These are phyloP conservation scores for Dalechampia spathulata DNA, from an alignment of 441 rosid genomes.

Conservation along the genomic window DNA sequence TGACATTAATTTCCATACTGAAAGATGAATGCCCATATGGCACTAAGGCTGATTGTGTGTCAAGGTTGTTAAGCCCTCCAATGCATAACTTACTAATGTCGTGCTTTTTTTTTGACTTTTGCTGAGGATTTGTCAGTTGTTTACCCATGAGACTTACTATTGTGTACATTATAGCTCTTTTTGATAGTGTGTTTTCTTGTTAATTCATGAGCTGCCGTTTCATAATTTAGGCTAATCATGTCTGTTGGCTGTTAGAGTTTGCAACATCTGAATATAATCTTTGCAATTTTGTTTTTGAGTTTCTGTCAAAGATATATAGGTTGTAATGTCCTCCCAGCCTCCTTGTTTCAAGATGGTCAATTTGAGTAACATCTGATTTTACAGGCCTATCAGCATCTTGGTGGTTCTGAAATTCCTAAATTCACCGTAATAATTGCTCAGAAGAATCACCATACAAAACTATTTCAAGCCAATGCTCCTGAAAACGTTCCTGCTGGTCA, in stretches of 20 bases:
- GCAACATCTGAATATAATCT: not conserved
- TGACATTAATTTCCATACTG: not conserved
- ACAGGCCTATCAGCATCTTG: conserved; percentile 81
- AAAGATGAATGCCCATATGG: not conserved
- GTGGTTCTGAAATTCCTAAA: conserved; percentile 64
- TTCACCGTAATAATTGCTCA: conserved; percentile 86
- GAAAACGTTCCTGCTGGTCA: conserved; percentile 84
- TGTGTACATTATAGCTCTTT: not conserved
- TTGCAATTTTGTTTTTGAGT: not conserved
- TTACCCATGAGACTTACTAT: not conserved
- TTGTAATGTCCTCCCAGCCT: not conserved
- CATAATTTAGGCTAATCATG: not conserved
- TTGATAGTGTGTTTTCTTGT: not conserved
- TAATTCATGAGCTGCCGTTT: not conserved
- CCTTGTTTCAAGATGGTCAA: not conserved
- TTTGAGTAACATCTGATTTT: not conserved
- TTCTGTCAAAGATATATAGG: not conserved
- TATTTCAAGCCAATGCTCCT: conserved; percentile 51
- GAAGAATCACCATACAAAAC: conserved; percentile 83
- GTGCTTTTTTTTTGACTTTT: not conserved
- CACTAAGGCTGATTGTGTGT: not conserved
- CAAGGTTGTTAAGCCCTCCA: not conserved
- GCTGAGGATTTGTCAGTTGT: not conserved
- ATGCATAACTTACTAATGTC: not conserved
- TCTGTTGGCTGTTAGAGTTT: not conserved